These are phyloP conservation scores for Scheffersomyces amazonensis DNA, from an alignment of 805 yeast species.

Conservation along the genomic window DNA sequence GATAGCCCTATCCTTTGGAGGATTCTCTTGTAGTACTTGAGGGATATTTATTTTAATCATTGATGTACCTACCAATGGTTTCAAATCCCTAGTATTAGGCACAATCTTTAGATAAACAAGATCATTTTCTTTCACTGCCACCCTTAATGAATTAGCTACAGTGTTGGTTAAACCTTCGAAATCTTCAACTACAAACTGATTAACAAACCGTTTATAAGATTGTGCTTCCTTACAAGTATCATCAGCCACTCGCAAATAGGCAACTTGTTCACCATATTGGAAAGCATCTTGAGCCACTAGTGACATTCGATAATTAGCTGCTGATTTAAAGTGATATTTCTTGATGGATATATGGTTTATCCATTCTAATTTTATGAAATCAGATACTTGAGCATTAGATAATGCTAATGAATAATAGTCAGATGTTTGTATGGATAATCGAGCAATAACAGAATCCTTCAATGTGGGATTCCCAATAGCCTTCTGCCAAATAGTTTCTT, in stretches of 20 bases:
- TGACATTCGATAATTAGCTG: slow-evolving; percentile 64
- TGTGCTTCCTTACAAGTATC: slow-evolving; percentile 36
- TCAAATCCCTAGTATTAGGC: slow-evolving; percentile 43
- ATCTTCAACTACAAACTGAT: slow-evolving; percentile 47
- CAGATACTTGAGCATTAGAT: slow-evolving; percentile 38
- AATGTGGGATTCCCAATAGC: slow-evolving; percentile 46
- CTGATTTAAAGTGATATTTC: slow-evolving; percentile 63
- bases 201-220: slow-evolving; percentile 36
- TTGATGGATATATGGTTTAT: slow-evolving; percentile 58
- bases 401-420: slow-evolving; percentile 51
- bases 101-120: slow-evolving; percentile 68
- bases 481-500: slow-evolving; percentile 80
- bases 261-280: slow-evolving; percentile 73
- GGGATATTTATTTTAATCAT: slow-evolving; percentile 49
- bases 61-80: slow-evolving; percentile 45
- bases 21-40: slow-evolving; percentile 23
- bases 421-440: slow-evolving; percentile 62
- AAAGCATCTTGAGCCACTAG: slow-evolving; percentile 41
- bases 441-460: slow-evolving; percentile 61
- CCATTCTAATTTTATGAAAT: slow-evolving; percentile 59
- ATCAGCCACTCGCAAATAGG: slow-evolving; percentile 47
- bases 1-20: slow-evolving; percentile 17
- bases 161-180: slow-evolving; percentile 46
- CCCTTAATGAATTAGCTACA: slow-evolving; percentile 42
- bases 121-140: slow-evolving; percentile 78